A percentile compares a stretch with the other conserved stretches of the same genome.
Conservation (phyloP, 805 yeast genomes). For the Middelhovenomyces tepae region DNA sequence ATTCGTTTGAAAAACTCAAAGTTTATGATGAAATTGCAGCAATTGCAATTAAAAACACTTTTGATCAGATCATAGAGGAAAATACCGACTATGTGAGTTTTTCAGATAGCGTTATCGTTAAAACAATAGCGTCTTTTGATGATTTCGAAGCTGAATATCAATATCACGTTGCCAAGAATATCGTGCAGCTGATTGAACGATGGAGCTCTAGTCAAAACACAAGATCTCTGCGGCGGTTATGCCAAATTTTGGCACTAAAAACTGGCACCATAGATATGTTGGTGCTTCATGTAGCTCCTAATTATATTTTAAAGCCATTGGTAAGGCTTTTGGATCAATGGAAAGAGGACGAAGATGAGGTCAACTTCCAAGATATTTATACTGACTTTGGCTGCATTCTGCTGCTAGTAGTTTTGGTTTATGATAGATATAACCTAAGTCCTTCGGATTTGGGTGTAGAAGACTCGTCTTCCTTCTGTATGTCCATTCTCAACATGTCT, state of each 20-base stretch:
- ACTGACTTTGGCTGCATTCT: conserved; percentile 59
- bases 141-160: conserved; percentile 39
- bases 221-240: conserved; percentile 39
- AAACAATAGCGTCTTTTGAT: conserved; percentile 40
- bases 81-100: conserved; percentile 41
- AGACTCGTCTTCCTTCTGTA: conserved; percentile 1
- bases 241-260: conserved; percentile 42
- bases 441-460: conserved; percentile 3
- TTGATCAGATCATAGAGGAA: conserved; percentile 20
- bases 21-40: conserved; percentile 26
- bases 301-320: conserved; percentile 34
- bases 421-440: conserved; percentile 31
- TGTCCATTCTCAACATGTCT: conserved; percentile 1
- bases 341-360: conserved; percentile 45
- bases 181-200: conserved; percentile 27
- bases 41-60: conserved; percentile 27
- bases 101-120: conserved; percentile 46
- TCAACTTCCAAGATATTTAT: conserved; percentile 56
- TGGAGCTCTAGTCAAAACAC: conserved; percentile 36
- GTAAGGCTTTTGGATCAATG: conserved; percentile 44
- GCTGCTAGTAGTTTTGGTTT: conserved; percentile 36
- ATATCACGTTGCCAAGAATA: conserved; percentile 34
- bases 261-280: conserved; percentile 35
- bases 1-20: conserved; percentile 26
- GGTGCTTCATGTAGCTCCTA: conserved; percentile 39